Evolutionary conservation across 345 rosid species (phyloP), one percentile per base, ranked within the genome.

Genomic region (Clarkia xantiana): DNA sequence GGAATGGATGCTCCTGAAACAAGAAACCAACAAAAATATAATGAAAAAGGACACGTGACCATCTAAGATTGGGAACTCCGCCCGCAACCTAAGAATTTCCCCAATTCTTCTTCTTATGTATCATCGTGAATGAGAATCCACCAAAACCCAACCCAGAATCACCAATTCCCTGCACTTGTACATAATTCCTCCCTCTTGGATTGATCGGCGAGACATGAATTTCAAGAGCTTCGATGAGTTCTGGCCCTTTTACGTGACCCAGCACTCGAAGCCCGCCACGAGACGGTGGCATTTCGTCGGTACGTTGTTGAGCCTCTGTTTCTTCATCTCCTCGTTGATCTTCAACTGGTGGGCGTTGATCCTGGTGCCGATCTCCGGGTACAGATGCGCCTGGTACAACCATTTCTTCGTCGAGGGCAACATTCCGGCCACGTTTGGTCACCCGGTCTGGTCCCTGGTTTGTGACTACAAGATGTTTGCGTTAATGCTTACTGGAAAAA

Each of bases 321-420:
- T 67, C 14, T 44, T 86, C 61, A 8, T 76, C 3, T 70, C 67
- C 58, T 75, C 96, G 14, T 6, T 84, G 51, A 11, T 74, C 59
- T 76, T 81, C 60, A 81, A 66, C 63, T 40, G 70, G 71, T 78
- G 93, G 83, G 51, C 69, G 54, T 7, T 91, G 59, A 18, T 76
- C 6, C 56, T 75, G 22, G 94, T 78, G 67, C 98, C 96, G 11
- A 13, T 84, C 3, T 40, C 66, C 49, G 94, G 96, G 12, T 84
- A 91, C 57, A 96, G 93, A 9, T 64, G 64, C 52, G 98, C 89
- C 11, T 86, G 98, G 96, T 86, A 80, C 65, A 84, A 94, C 70
- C 96, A 91, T 67, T 86, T 91, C 76, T 86, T 83, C 67, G 93
- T 91, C 51, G 96, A 91, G 71, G 66, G 93, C 57, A 91, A 91